Evolutionary conservation across 805 yeast species (phyloP).

Genomic region (Kodamaea lidongshanica): DNA sequence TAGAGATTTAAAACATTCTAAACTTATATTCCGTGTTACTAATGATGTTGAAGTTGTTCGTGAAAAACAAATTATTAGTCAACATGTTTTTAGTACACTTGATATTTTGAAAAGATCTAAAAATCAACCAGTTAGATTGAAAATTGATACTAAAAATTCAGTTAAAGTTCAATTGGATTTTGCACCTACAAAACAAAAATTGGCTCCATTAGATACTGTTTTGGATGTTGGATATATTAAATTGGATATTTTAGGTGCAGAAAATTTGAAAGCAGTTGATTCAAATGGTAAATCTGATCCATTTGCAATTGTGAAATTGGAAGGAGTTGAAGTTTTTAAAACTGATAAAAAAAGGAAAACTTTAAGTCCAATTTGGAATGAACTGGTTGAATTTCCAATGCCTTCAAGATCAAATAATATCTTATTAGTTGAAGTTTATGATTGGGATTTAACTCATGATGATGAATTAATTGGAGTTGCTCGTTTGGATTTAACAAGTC

Average conservation of each 20-base stretch:
- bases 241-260: constrained; percentile 53
- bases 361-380: constrained; percentile 74
- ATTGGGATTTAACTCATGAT: constrained; percentile 76
- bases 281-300: constrained; percentile 78
- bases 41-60: constrained; percentile 43
- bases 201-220: constrained; percentile 56
- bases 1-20: constrained; percentile 64
- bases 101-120: constrained; percentile 50
- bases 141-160: constrained; percentile 33
- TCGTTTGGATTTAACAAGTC: constrained; percentile 41
- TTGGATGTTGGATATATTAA: constrained; percentile 61
- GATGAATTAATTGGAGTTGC: constrained; percentile 56
- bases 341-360: constrained; percentile 62
- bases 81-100: constrained; percentile 43
- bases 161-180: constrained; percentile 51
- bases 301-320: constrained; percentile 45
- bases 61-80: constrained; percentile 46
- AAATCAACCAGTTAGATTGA: constrained; percentile 40
- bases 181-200: constrained; percentile 49
- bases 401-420: constrained; percentile 55
- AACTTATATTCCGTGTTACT: constrained; percentile 50
- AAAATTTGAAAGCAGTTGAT: constrained; percentile 53
- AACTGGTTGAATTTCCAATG: constrained; percentile 51
- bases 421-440: constrained; percentile 48
- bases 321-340: constrained; percentile 49